These are phyloP conservation scores for Aureobasidium namibiae DNA, from an alignment of 2,329 filamentous ascomycete genomes.

Conservation along the genomic window DNA sequence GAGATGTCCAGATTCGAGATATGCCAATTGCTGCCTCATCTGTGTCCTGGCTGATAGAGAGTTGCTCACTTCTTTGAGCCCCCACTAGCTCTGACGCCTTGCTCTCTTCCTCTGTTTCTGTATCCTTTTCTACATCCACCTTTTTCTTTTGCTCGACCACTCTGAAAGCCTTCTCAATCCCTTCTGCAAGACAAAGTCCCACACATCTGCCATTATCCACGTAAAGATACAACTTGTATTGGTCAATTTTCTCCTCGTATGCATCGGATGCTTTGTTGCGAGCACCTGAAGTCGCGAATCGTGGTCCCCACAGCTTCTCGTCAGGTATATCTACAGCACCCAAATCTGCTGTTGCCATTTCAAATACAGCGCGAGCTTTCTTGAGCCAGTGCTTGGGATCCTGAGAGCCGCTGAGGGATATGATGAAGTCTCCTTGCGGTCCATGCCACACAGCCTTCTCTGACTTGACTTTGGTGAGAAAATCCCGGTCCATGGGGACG, in stretches of 20 bases:
- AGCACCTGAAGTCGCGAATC: background rate
- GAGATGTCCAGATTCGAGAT: slow-evolving; percentile 58
- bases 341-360: slow-evolving; percentile 55
- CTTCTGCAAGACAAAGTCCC: slow-evolving; percentile 53
- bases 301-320: slow-evolving; percentile 46
- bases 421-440: slow-evolving; percentile 40
- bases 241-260: slow-evolving; percentile 27
- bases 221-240: slow-evolving; percentile 55
- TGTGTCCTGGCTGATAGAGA: slow-evolving; percentile 37
- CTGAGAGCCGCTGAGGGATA: slow-evolving; percentile 47
- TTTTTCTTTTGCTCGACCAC: slow-evolving; percentile 31
- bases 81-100: background rate
- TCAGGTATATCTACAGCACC: slow-evolving; percentile 53
- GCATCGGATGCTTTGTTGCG: background rate
- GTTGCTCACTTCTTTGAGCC: slow-evolving; percentile 10
- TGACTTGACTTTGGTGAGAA: slow-evolving; percentile 37
- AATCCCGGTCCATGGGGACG: slow-evolving; percentile 52
- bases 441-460: slow-evolving; percentile 11
- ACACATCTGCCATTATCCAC: slow-evolving; percentile 54
- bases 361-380: slow-evolving; percentile 46
- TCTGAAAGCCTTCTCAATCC: slow-evolving; percentile 48
- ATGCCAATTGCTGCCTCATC: slow-evolving; percentile 50
- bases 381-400: slow-evolving; percentile 45
- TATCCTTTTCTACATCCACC: slow-evolving; percentile 10
- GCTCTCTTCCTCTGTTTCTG: background rate